Evolutionary conservation across 306 rosid species (phyloP), one percentile per base, ranked within the genome.

Genomic region (Cucurbita moschata): DNA sequence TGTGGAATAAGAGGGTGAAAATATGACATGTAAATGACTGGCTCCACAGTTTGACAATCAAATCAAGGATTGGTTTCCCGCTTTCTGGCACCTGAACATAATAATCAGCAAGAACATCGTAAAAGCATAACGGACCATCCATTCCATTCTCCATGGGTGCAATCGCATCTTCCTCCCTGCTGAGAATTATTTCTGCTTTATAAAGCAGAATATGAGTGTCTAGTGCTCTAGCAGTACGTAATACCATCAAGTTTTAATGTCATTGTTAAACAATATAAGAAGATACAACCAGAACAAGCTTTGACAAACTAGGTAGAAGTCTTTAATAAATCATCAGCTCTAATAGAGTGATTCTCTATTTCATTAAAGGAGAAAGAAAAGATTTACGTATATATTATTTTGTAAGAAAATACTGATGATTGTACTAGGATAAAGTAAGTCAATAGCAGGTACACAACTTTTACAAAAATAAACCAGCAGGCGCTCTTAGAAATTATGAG

Each of bases 1-100:
- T 95, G 82, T 95, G 96, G 82, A 95, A 95, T 81, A 95, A 77
- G 66, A 89, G 92, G 54, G 96, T 86, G 80, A 91, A 95, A 65
- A 89, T 95, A 78, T 95, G 91, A 18, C 96, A 95, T 39, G 97
- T 92, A 86, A 95, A 91, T 57, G 96, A 95, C 79, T 95, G 99
- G 83, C 99, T 95, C 99, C 99, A 95, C 10, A 88, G 92, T 86
- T 87, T 90, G 79, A 95, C 96, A 76, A 91, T 84, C 87, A 89
- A 75, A 80, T 95, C 92, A 73, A 95, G 92, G 85, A 91, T 83
- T 72, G 92, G 88, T 74, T 95, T 88, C 73, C 96, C 91, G 55
- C 83, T 85, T 77, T 87, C 97, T 53, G 96, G 88, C 53, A 79
- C 83, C 77, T 49, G 76, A 59, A 89, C 96, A 89, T 86, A 91